Conservation (phyloP, 2,329 filamentous ascomycete species). For the Paecilomyces dactylethromorphus region DNA sequence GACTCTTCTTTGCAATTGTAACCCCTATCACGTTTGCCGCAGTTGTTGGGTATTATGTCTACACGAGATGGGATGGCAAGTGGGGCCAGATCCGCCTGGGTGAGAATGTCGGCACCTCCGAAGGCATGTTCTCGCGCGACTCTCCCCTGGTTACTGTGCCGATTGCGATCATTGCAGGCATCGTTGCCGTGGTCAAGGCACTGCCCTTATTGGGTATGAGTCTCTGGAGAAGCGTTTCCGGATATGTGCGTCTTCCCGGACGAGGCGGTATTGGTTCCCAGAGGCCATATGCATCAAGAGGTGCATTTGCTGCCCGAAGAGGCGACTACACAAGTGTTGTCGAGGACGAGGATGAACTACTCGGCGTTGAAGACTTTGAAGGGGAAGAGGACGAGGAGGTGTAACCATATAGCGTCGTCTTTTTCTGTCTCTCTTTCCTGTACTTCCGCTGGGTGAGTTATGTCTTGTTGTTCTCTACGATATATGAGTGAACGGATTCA, state of each 20-base stretch:
- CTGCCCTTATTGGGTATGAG: constrained; percentile 66
- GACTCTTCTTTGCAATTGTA: constrained; percentile 78
- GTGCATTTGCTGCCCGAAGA: constrained; percentile 78
- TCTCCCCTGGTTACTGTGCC: constrained; percentile 76
- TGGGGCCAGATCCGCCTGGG: constrained; percentile 90
- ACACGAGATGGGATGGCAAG: constrained; percentile 76
- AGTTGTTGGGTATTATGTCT: constrained; percentile 76
- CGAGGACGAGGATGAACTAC: constrained; percentile 86
- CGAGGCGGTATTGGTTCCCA: constrained; percentile 44
- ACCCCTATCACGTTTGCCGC: constrained; percentile 66
- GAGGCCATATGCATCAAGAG: constrained; percentile 76
- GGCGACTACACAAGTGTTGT: constrained; percentile 87
- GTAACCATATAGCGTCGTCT: constrained; percentile 9
- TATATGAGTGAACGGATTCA: not conserved
- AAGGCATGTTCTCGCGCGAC: constrained; percentile 57
- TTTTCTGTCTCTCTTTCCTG: not conserved
- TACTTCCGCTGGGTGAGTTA: not conserved
- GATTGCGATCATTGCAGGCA: constrained; percentile 71
- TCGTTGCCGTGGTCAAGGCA: constrained; percentile 66
- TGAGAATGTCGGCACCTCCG: constrained; percentile 42
- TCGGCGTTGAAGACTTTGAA: constrained; percentile 81
- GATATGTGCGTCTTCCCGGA: constrained; percentile 40
- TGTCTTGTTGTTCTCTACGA: not conserved
- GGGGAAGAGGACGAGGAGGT: constrained; percentile 72
- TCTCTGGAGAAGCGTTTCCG: constrained; percentile 61